Base-by-base conservation (phyloP, 2,329 filamentous ascomycete species). In the Ascochyta pisi region DNA sequence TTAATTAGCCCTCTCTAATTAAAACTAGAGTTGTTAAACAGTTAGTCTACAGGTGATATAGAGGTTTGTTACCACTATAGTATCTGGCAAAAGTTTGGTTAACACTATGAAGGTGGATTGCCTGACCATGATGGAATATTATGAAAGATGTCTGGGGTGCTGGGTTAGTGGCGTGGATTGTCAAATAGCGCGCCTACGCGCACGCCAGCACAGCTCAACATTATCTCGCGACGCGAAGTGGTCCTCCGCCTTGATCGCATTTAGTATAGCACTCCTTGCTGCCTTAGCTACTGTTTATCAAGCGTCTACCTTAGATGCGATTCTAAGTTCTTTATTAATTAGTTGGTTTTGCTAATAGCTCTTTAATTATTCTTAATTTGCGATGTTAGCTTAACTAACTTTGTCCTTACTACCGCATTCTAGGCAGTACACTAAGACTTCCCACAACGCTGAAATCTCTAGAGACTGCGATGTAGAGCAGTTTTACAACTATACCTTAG, bases 401-500 rank as follows among this genome's bases (percentile, higher is more conserved):
- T 50, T 39, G 53, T 50, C 37, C 54, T 45, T 49, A 51, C 50
- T 24, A 44, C 38, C 54, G 38, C 47, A 55, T 42, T 50, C 39
- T 37, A 51, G 51, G 34, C 48, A 51, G 45, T 57, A 56, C 42
- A 54, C 51, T 35, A 53, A 24, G 47, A 56, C 45, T 39, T 62
- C 54, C 34, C 51, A 54, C 47, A 37, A 60, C 41, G 43, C 39
- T 44, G 44, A 51, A 22, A 50, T 56, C 43, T 34, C 45, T 57
- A 37, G 29, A 51, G 41, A 90, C 51, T 90, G 90, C 27, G 76
- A 82, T 52, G 50, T 54, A 26, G 47, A 58, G 50, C 55, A 56
- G 40, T 58, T 60, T 51, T 61, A 62, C 55, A 56, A 56, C 40
- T 62, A 64, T 45, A 61, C 57, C 26, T 57, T 57, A 26, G 60